Conservation (phyloP, 1,139 yeast species). For the Debaryomycetaceae sp. region DNA sequence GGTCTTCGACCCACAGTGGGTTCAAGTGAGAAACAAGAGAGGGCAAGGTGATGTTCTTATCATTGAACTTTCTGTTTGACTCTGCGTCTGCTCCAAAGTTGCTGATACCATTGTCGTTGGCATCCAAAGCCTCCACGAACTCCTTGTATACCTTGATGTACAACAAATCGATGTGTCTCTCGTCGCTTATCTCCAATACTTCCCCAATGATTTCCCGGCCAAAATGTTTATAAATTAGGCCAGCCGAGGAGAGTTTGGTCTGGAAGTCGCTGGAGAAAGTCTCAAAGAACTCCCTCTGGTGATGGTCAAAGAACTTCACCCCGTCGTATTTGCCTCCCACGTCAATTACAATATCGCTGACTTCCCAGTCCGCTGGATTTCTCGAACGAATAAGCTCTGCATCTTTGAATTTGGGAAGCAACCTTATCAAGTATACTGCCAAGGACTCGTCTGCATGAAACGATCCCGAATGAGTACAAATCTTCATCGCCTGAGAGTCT, state of each 20-base stretch:
- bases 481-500: conserved; percentile 32
- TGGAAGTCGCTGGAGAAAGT: conserved; percentile 32
- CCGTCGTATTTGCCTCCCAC: conserved; percentile 94
- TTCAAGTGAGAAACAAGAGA: conserved; percentile 70
- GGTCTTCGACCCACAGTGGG: conserved; percentile 76
- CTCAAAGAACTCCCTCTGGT: conserved; percentile 64
- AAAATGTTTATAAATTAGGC: conserved; percentile 87
- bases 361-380: conserved; percentile 77
- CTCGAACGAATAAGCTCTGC: conserved; percentile 79
- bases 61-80: conserved; percentile 29
- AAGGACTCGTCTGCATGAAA: conserved; percentile 98
- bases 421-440: conserved; percentile 81
- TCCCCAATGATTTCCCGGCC: conserved; percentile 73
- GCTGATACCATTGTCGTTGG: conserved; percentile 90
- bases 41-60: conserved; percentile 65
- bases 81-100: conserved; percentile 57
- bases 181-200: conserved; percentile 30
- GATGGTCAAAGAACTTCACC: conserved; percentile 87
- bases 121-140: conserved; percentile 89
- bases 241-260: conserved; percentile 91
- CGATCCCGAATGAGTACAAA: conserved; percentile 92
- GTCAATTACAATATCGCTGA: conserved; percentile 89
- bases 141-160: conserved; percentile 77
- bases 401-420: conserved; percentile 64
- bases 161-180: conserved; percentile 52